Base-by-base conservation (phyloP, 1,139 yeast species). In the Yamadazyma blattariae region DNA sequence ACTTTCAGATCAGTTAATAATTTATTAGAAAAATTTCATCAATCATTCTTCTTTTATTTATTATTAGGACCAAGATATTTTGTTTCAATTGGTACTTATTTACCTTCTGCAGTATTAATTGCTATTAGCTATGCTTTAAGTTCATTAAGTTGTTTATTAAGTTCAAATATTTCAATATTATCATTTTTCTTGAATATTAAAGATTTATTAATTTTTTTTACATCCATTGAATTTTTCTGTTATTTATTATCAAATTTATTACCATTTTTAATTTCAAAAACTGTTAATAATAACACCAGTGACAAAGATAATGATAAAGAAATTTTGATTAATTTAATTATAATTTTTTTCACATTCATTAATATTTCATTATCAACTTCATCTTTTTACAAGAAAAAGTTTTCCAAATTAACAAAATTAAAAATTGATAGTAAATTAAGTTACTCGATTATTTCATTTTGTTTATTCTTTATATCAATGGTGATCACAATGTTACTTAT, bases 1-100 rank as follows among this genome's bases (percentile, higher is more conserved):
- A 69, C 86, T 12, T 80, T 90, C 54, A 74, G 98, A 45, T 82
- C 96, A 0, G 87, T 94, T 29, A 94, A 94, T 61, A 94, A 94
- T 57, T 69, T 94, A 48, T 67, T 92, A 38, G 99, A 94, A 57
- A 95, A 90, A 56, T 92, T 92, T 59, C 99, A 94, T 57, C 98
- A 94, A 57, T 88, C 97, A 1, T 94, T 89, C 56, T 94, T 94
- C 68, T 94, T 90, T 54, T 94, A 90, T 62, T 71, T 92, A 50
- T 61, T 94, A 62, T 61, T 94, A 39, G 77, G 90, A 0, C 94
- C 97, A 10, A 67, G 72, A 40, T 62, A 74, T 41, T 94, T 94
- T 63, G 95, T 92, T 12, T 87, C 96, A 4, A 90, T 94, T 47
- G 97, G 96, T 2, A 88, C 95, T 14, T 94, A 90, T 53, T 67